Evolutionary conservation across 2,329 filamentous ascomycete species (phyloP).

Genomic region (Dothidotthia symphoricarpi): DNA sequence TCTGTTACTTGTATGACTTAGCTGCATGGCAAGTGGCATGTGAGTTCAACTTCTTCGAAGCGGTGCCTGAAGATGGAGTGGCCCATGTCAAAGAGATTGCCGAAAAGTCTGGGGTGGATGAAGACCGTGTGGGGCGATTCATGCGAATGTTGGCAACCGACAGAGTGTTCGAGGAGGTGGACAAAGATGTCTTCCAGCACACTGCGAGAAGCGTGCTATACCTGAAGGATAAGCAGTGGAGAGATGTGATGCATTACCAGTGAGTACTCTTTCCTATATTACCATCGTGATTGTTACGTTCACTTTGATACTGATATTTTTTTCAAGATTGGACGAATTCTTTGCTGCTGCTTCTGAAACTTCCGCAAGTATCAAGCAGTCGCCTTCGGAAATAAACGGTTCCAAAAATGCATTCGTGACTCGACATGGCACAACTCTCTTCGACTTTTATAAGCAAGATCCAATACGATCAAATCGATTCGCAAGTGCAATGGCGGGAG

Average conservation of each 20-base stretch:
- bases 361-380: slow-evolving; percentile 10
- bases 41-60: slow-evolving; percentile 18
- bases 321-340: slow-evolving; percentile 26
- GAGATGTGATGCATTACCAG: slow-evolving; percentile 17
- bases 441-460: slow-evolving; percentile 28
- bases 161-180: slow-evolving; percentile 17
- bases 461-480: slow-evolving; percentile 28
- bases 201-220: slow-evolving; percentile 14
- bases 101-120: slow-evolving; percentile 12
- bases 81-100: slow-evolving; percentile 13
- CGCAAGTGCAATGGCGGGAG: slow-evolving; percentile 30
- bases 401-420: slow-evolving; percentile 22
- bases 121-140: slow-evolving; percentile 13
- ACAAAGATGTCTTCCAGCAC: slow-evolving; percentile 20
- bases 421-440: slow-evolving; percentile 22
- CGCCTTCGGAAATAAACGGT: slow-evolving; percentile 5
- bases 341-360: slow-evolving; percentile 27
- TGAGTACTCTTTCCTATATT: slow-evolving; percentile 1
- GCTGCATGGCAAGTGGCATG: slow-evolving; percentile 22
- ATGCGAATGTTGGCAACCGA: slow-evolving; percentile 16
- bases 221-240: slow-evolving; percentile 12
- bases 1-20: slow-evolving; percentile 17
- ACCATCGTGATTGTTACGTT: background rate
- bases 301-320: no score
- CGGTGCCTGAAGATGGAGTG: slow-evolving; percentile 9